These are phyloP conservation scores for Anisodus tanguticus DNA, from an alignment of 257 asterid species.

Conservation along the genomic window DNA sequence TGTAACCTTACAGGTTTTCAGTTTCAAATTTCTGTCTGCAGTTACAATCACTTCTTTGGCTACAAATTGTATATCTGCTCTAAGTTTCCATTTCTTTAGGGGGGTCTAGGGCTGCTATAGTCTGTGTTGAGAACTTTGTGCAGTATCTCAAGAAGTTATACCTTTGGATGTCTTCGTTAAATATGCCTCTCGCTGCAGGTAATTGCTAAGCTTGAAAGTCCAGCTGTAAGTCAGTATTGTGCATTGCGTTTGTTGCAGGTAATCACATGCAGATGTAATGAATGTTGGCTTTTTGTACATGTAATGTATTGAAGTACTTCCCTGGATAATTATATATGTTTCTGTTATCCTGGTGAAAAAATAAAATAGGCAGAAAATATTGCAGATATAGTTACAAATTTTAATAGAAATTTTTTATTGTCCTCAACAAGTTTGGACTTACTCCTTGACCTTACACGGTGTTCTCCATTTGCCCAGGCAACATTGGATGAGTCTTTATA, in stretches of 20 bases:
- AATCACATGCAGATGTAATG: slow-evolving; percentile 31
- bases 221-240: slow-evolving; percentile 94
- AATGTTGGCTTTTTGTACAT: not conserved
- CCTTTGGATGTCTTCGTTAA: slow-evolving; percentile 33
- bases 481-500: slow-evolving; percentile 91
- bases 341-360: not conserved
- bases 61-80: not conserved
- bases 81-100: not conserved
- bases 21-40: slow-evolving; percentile 27
- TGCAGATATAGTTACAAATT: not conserved
- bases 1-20: slow-evolving; percentile 8
- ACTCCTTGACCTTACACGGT: slow-evolving; percentile 11
- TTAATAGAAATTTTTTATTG: not conserved
- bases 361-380: not conserved
- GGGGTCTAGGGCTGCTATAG: not conserved
- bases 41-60: not conserved
- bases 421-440: not conserved
- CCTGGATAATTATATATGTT: not conserved
- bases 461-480: slow-evolving; percentile 66
- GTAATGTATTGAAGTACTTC: slow-evolving; percentile 8
- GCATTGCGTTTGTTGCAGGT: slow-evolving; percentile 98
- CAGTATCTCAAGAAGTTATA: slow-evolving; percentile 28
- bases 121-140: slow-evolving; percentile 31
- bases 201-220: slow-evolving; percentile 98
- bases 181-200: slow-evolving; percentile 65